Evolutionary conservation across 1,284 basidiomycete genomes (phyloP).

Genomic region (Wolfiporia cocos): DNA sequence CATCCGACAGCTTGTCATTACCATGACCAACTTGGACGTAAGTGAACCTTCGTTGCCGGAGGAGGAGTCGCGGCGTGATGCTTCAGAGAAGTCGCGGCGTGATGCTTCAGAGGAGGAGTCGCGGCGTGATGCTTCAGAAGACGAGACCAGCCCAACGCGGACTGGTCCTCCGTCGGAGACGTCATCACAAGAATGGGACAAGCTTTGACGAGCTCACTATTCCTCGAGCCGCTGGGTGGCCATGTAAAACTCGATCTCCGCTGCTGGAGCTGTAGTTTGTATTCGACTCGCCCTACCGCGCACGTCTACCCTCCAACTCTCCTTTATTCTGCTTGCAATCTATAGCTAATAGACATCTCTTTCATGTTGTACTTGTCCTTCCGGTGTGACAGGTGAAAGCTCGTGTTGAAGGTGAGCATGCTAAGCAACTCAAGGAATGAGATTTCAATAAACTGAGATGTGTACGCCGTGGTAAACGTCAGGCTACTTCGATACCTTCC

Average conservation of each 20-base stretch:
- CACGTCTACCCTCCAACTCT: conserved; percentile 11
- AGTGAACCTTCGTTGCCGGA: conserved; percentile 57
- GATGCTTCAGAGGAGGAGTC: too few species aligned
- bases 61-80: too few species aligned
- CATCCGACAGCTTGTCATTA: conserved; percentile 66
- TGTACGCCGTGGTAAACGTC: conserved; percentile 12
- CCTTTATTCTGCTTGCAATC: conserved; percentile 17
- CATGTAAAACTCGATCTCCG: conserved; percentile 14
- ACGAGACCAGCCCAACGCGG: conserved; percentile 50
- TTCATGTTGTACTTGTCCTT: conserved; percentile 19
- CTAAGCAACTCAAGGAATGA: conserved; percentile 18
- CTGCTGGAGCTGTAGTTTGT: conserved; percentile 17
- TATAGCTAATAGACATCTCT: conserved; percentile 64
- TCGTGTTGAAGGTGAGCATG: conserved; percentile 69
- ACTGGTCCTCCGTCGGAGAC: conserved; percentile 71
- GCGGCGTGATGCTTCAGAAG: too few species aligned
- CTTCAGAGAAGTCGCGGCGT: conserved; percentile 36
- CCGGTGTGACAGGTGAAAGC: conserved; percentile 48
- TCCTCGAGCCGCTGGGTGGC: conserved; percentile 50
- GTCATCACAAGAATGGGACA: conserved; percentile 82
- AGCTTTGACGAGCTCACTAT: conserved; percentile 54
- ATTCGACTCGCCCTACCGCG: conserved; percentile 6
- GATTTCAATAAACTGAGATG: conserved; percentile 15
- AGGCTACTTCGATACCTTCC: conserved; percentile 76
- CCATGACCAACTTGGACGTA: conserved; percentile 85